Evolutionary conservation across 495 filamentous ascomycete genomes (phyloP), one percentile per base, ranked within the genome.

Genomic region (Talaromyces thailandensis): DNA sequence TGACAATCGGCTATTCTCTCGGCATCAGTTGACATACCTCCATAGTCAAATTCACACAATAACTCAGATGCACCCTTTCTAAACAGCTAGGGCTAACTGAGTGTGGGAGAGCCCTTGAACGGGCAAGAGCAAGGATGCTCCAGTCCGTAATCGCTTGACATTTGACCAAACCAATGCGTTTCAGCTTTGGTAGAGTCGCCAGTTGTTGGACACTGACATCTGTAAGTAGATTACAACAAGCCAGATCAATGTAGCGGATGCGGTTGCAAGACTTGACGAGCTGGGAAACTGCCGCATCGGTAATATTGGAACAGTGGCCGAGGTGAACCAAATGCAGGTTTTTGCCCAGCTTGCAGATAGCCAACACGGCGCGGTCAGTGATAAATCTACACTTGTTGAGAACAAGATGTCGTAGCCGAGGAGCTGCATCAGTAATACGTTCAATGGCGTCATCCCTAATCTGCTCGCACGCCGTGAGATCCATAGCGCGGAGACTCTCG

Each of bases 281-380:
- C 45, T 86, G 84, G 56, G 87, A 86, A 7, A 99, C 91, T 6
- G 90, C 91, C 11, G 80, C 71, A 75, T 99, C 95, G 0, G 92
- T 96, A 66, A 99, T 92, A 45, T 92, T 83, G 16, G 83, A 82
- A 71, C 95, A 99, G 70, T 99, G 95, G 2, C 95, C 95, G 5
- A 99, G 80, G 67, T 98, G 95, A 55, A 99, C 86, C 69, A 93
- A 96, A 71, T 99, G 95, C 24, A 99, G 73, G 65, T 98, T 98
- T 79, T 96, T 98, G 57, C 93, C 92, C 16, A 99, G 82, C 63
- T 84, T 86, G 52, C 90, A 88, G 64, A 98, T 97, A 32, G 92
- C 87, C 55, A 79, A 69, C n/a, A 98, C 92, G 7, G 92, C 87
- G 58, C 86, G 83, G 74, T 98, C 94, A 11, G 95, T 97, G 66